A percentile compares a stretch with the other conserved stretches of the same genome.
These are phyloP conservation scores for Coemansia sp. DNA, from an alignment of 192 early-diverging fungal species.

Conservation along the genomic window DNA sequence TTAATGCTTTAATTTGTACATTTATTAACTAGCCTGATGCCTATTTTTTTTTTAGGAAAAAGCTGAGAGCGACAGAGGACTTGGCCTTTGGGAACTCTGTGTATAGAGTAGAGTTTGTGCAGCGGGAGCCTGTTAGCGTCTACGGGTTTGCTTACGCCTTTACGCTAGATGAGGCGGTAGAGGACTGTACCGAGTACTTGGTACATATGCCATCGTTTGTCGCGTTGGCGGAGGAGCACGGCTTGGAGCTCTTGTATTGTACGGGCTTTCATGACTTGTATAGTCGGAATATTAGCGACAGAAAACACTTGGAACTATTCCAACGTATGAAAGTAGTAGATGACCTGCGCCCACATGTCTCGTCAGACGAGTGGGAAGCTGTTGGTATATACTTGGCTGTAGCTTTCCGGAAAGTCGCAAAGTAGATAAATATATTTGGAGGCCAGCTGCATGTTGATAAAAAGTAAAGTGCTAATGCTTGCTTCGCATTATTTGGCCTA, in stretches of 20 bases:
- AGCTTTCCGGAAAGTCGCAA: constrained; percentile 19
- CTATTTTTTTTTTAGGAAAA: constrained; percentile 49
- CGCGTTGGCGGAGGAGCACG: constrained; percentile 80
- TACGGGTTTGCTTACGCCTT: constrained; percentile 92
- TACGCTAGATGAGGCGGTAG: constrained; percentile 91
- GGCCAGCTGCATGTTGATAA: background rate
- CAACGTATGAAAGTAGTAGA: constrained; percentile 85
- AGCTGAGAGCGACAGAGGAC: constrained; percentile 42
- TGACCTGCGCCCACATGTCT: constrained; percentile 63
- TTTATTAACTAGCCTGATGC: background rate
- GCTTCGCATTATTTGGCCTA: too few relatives aligned
- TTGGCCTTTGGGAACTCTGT: constrained; percentile 83
- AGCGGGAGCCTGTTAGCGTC: constrained; percentile 58
- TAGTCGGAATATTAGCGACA: constrained; percentile 59
- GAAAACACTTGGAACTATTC: constrained; percentile 64
- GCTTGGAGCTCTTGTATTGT: constrained; percentile 74
- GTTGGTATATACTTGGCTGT: constrained; percentile 61
- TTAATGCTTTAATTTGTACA: background rate
- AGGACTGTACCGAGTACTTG: constrained; percentile 95
- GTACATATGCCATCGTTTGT: constrained; percentile 84
- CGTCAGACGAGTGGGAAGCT: constrained; percentile 92
- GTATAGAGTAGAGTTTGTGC: constrained; percentile 86
- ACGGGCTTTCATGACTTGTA: constrained; percentile 87
- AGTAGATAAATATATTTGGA: background rate
- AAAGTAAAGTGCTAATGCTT: too few relatives aligned